Evolutionary conservation across 768 basidiomycete species (phyloP), one percentile per base, ranked within the genome.

Genomic region (Strobilomyces confusus): DNA sequence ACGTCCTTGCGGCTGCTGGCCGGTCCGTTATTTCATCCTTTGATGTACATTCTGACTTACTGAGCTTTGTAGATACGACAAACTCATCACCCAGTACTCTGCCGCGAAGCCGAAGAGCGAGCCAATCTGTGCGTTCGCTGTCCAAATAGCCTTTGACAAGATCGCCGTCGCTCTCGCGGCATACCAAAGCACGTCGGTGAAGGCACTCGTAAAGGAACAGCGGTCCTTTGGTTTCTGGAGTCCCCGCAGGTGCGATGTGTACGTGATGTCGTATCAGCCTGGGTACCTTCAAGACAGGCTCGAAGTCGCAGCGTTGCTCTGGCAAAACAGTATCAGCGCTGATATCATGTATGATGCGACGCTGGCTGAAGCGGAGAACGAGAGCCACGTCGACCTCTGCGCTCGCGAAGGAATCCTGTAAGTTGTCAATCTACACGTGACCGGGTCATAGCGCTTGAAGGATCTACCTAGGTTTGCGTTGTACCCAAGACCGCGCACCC

Each of bases 161-260:
- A 88, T 93, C 55, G 81, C 86, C 0, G 71, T 77, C 1, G 78
- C 81, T 12, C 74, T 92, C 2, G 89, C 87, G 0, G 73, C 81
- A 2, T 87, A 81, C 63, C 89, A 92, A 63, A 79, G 79, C 9
- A 66, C 72, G 1, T 83, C 85, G 1, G 78, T 89, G 34, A 84
- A 83, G 64, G 78, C 78, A 3, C 75, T 90, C 6, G 73, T 90
- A 48, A 91, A 87, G 66, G 88, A 91, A 62, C 81, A 84, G 55
- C 81, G 83, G 12, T 91, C 92, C 0, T 93, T 91, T 56, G 91
- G 92, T 0, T 89, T 83, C 63, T 93, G 89, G 89, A 89, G 88
- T 67, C 91, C 91, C n/a, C 79, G 90, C 15, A 77, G 89, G 36
- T 92, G 92, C 59, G 91, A 93, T 58, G 91, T 93, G 12, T 93